Evolutionary conservation across 129 eudicot genomes (phyloP), one percentile per base, ranked within the genome.

Genomic region (Dittrichia graveolens): DNA sequence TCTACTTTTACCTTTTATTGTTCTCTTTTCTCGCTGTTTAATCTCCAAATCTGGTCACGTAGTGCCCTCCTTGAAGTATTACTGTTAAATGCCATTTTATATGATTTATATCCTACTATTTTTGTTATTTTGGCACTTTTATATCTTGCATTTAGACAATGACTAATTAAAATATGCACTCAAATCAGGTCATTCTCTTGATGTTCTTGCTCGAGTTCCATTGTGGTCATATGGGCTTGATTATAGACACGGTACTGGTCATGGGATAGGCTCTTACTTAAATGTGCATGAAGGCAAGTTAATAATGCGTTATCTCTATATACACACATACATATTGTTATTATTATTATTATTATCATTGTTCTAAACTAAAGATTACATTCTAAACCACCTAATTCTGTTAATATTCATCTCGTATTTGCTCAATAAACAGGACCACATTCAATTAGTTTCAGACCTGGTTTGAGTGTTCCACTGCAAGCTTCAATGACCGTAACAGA

Each of bases 171-270:
- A 11, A 78, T 24, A 19, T 42, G 18, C 44, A 35, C 38, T 7
- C 2, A 14, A 57, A 70, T 70, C 79, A 94, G 99, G 99, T 69
- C 87, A 91, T 78, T 76, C 86, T 66, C 89, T 95, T 74, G 99
- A 95, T 58, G 75, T 90, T 86, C 96, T 95, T 81, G 97, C 99
- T 61, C 93, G 99, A 63, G 69, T 90, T 78, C 97, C 97, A n/a
- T 78, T 95, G 79, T 95, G 99, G 97, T 84, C 90, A 71, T 56
- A 86, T 77, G 99, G 99, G 31, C 99, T 95, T 83, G 99, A 95
- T 82, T 95, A 95, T 73, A 89, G 99, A 82, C 99, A 95, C 69
- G 99, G 99, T 70, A 95, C 99, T 75, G 99, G 99, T 71, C 99
- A 95, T 48, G 99, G 99, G 48, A 85, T 95, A 44, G 99, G 99